Evolutionary conservation across 306 rosid species (phyloP), one percentile per base, ranked within the genome.

Genomic region (Citrullus mucosospermus): DNA sequence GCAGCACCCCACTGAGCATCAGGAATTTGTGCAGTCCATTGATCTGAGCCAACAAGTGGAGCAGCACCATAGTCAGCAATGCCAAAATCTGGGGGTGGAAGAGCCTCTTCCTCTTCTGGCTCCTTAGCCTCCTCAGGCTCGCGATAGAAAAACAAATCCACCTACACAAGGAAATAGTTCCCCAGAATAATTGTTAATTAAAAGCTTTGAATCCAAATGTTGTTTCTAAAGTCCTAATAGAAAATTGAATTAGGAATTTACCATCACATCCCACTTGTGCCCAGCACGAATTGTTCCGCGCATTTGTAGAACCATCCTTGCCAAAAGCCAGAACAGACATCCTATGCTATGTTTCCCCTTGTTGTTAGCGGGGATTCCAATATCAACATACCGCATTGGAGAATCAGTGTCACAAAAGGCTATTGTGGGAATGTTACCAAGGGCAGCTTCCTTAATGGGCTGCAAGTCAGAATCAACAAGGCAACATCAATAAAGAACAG

Each of bases 371-470:
- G 97, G 97, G 71, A 94, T 94, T 18, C 96, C 97, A 80, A 94
- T 94, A 74, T 92, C 98, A 44, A 94, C 98, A 75, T 90, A 88
- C 2, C 86, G n/a, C 97, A 94, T 94, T 2, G 96, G 93, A 0
- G 97, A 92, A 81, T 92, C 98, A 5, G 98, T 94, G 59, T 94
- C 98, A 13, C 97, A 94, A 43, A 94, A 94, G 25, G 98, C 97
- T 60, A 92, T 94, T 2, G 98, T 92, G 2, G 97, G 98, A 30
- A 92, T 94, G 25, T 94, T 94, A 12, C 96, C 98, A 18, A 94
- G 96, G 10, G 96, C 94, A 55, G 81, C 98, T 78, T 93, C 97
- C 89, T 92, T 94, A 30, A 94, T 94, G 4, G 97, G 97, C 98
- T 94, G 89, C 81, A 84, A 44, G 6, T 18, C 78, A 46, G 55